Base-by-base conservation (phyloP, 2,329 filamentous ascomycete species). In the Fusarium chuoi region DNA sequence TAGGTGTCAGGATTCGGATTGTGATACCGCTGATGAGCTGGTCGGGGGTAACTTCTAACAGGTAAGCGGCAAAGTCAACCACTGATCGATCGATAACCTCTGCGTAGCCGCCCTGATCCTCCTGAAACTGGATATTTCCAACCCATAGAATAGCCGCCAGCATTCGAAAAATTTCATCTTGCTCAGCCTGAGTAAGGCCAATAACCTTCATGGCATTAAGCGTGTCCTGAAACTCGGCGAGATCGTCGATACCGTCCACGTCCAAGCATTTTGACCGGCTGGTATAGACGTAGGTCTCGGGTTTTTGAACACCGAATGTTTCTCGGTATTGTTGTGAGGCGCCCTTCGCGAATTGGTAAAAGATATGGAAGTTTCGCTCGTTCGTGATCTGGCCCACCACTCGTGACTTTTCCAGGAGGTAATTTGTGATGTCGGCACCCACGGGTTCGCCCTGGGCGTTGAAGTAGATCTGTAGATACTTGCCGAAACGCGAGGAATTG, bases 321-420 rank as follows among this genome's bases (percentile, higher is more conserved):
- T 96, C 91, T 81, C 94, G 89, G 83, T 98, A 97, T 67, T 92
- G 90, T 76, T 92, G 88, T n/a, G 95, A 93, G 15, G 96, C 96
- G 8, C 94, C 95, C 84, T 98, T 99, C 52, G 96, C 94, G 83
- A 98, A 98, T 83, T 99, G 96, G 84, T 99, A 99, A 83, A 99
- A 99, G 79, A 99, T 98, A 84, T 99, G 96, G 83, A 99, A 99
- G 84, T 98, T 98, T 77, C 96, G 91, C 88, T 99, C 96, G 82
- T 98, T 97, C 66, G 86, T 88, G 77, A 98, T 98, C 85, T 98
- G 96, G 22, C 96, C 95, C 15, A 98, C 95, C 24, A 99, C 96
- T 85, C 96, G 90, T 54, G 94, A 92, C 87, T 98, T 98, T 83
- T 99, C 96, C 60, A 99, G 88, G 30, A 99, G 88, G 80, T 99